Conservation (phyloP, 2,329 filamentous ascomycete genomes). For the Xylariaceae sp. region DNA sequence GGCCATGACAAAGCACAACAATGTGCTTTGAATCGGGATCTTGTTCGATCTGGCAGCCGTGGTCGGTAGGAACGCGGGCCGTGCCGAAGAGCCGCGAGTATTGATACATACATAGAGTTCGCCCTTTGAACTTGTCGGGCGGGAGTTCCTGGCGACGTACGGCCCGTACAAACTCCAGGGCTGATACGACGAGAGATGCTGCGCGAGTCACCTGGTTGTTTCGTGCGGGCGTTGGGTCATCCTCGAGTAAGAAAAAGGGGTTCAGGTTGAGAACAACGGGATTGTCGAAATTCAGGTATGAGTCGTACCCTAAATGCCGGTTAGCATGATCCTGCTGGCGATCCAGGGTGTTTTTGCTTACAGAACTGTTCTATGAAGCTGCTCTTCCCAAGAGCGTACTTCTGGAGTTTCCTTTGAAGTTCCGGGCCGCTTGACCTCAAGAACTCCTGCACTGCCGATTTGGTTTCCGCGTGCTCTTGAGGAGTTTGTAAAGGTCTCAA, state of each 20-base stretch:
- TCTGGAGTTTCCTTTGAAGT: conserved; percentile 82
- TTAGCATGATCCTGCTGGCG: background rate
- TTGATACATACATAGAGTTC: conserved; percentile 95
- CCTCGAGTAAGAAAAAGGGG: conserved; percentile 94
- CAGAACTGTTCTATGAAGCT: conserved; percentile 99
- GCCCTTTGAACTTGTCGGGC: conserved; percentile 77
- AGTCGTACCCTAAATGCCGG: conserved; percentile 77
- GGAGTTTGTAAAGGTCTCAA: conserved; percentile 74
- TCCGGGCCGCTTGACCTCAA: conserved; percentile 73
- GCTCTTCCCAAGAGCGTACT: conserved; percentile 82
- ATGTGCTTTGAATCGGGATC: conserved; percentile 90
- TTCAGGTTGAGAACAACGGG: conserved; percentile 96
- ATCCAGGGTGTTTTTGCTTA: conserved; percentile 43
- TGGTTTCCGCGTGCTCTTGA: conserved; percentile 79
- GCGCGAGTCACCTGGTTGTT: conserved; percentile 96
- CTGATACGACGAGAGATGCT: conserved; percentile 84
- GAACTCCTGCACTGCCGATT: conserved; percentile 76
- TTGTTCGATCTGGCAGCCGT: conserved; percentile 93
- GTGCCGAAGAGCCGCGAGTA: conserved; percentile 94
- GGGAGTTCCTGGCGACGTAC: conserved; percentile 89
- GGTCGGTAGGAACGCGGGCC: conserved; percentile 85
- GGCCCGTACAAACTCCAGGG: conserved; percentile 85
- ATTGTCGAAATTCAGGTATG: conserved; percentile 96
- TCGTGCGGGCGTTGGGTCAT: conserved; percentile 91
- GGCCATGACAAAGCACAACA: conserved; percentile 86